Evolutionary conservation across 257 asterid genomes (phyloP).

Genomic region (Primulina tabacum): DNA sequence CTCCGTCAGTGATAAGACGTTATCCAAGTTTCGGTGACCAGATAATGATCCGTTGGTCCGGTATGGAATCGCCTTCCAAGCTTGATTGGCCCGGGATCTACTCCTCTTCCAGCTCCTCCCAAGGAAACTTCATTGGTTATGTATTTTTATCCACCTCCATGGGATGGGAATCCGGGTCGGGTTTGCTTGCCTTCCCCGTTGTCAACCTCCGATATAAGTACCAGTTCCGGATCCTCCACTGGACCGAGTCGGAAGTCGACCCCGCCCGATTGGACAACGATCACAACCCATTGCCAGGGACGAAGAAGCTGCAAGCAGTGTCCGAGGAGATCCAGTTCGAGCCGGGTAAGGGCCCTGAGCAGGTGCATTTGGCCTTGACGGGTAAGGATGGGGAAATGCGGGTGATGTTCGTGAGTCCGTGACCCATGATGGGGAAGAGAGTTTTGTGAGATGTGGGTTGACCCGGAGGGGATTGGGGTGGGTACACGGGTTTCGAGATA

Average conservation of each 20-base stretch:
- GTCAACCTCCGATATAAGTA: conserved; percentile 66
- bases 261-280: conserved; percentile 67
- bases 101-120: conserved; percentile 61
- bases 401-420: conserved; percentile 97
- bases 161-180: conserved; percentile 77
- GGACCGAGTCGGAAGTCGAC: conserved; percentile 66
- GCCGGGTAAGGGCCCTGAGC: conserved; percentile 76
- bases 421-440: conserved; percentile 62
- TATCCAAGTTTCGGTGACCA: neutral
- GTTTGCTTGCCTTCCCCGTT: conserved; percentile 63
- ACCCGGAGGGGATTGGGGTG: conserved; percentile 37
- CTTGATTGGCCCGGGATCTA: conserved; percentile 91
- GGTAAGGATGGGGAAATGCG: conserved; percentile 83
- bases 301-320: conserved; percentile 60
- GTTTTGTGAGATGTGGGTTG: conserved; percentile 63
- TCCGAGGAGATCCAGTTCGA: conserved; percentile 54
- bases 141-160: conserved; percentile 60
- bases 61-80: conserved; percentile 49
- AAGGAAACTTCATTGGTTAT: conserved; percentile 67
- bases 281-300: conserved; percentile 84
- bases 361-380: conserved; percentile 79
- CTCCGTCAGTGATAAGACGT: neutral
- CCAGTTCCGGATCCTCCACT: conserved; percentile 83
- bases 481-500: conserved; percentile 54
- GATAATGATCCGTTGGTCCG: conserved; percentile 40